These are phyloP conservation scores for Pseudopyricularia cyperi DNA, from an alignment of 2,329 filamentous ascomycete genomes.

Conservation along the genomic window DNA sequence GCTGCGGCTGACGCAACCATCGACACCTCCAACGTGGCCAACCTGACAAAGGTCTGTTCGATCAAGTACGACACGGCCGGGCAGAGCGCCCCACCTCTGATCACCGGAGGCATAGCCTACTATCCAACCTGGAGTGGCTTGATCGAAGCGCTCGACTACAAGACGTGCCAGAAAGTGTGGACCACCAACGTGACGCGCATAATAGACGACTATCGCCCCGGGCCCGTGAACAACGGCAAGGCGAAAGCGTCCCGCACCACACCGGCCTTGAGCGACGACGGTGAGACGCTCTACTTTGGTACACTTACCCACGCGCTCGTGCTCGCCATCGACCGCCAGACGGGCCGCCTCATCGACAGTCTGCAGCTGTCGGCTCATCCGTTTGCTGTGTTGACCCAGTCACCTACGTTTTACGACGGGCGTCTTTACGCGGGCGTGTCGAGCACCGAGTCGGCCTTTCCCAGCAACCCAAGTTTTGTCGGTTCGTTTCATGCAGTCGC, in stretches of 20 bases:
- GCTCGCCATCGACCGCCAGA: slow-evolving; percentile 11
- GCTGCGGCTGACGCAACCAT: slow-evolving; percentile 5
- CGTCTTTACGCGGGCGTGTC: slow-evolving; percentile 16
- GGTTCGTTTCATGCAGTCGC: slow-evolving; percentile 12
- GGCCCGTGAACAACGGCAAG: not conserved
- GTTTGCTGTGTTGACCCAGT: slow-evolving; percentile 14
- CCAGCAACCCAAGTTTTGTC: slow-evolving; percentile 15
- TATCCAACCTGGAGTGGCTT: slow-evolving; percentile 18
- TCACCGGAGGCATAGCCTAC: slow-evolving; percentile 10
- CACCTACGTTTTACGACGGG: slow-evolving; percentile 13
- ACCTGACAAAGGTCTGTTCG: slow-evolving; percentile 6
- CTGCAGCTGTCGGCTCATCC: slow-evolving; percentile 14
- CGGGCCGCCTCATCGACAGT: slow-evolving; percentile 10
- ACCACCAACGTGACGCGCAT: slow-evolving; percentile 14
- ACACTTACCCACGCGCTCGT: slow-evolving; percentile 13
- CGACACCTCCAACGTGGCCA: slow-evolving; percentile 4
- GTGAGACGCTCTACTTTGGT: slow-evolving; percentile 16
- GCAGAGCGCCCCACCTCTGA: slow-evolving; percentile 9
- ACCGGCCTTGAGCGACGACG: slow-evolving; percentile 10
- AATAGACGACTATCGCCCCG: slow-evolving; percentile 6
- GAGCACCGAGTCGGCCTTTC: slow-evolving; percentile 12
- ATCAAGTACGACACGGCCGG: slow-evolving; percentile 4
- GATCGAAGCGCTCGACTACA: slow-evolving; percentile 18
- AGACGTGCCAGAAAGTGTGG: slow-evolving; percentile 13
- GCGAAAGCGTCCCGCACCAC: slow-evolving; percentile 7